Percentiles rank a stretch among this genome's conserved stretches.
Conservation (phyloP, 768 basidiomycete genomes). For the Russula olivacea region DNA sequence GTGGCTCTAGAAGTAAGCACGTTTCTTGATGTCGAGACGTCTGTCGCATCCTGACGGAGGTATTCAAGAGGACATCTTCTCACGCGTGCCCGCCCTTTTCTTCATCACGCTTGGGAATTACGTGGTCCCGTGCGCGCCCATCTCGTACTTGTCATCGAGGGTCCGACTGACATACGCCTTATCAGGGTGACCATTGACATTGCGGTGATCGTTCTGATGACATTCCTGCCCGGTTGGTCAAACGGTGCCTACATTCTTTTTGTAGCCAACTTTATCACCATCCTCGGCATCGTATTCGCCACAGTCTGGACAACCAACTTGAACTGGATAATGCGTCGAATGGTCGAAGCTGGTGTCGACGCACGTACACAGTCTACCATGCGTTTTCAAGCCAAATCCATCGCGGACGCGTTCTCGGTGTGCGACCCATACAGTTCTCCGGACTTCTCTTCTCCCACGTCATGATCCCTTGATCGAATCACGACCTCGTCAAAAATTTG, state of each 20-base stretch:
- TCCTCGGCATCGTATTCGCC: conserved; percentile 25
- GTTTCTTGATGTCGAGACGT: neutral
- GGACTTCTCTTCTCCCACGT: neutral
- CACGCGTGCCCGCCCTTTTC: conserved; percentile 23
- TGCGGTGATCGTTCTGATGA: conserved; percentile 16
- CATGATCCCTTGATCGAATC: neutral
- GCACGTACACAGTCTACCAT: conserved; percentile 16
- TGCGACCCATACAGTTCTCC: conserved; percentile 12
- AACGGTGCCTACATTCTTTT: conserved; percentile 20
- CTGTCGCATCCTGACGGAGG: neutral
- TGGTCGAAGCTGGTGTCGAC: conserved; percentile 20
- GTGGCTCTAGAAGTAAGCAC: conserved; percentile 12
- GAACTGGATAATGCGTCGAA: conserved; percentile 24
- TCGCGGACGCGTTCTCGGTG: neutral
- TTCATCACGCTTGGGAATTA: conserved; percentile 24
- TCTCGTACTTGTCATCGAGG: neutral
- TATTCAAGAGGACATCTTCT: conserved; percentile 15
- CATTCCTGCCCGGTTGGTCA: conserved; percentile 10
- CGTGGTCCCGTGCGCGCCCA: conserved; percentile 18
- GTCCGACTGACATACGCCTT: conserved; percentile 3
- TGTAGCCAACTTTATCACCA: conserved; percentile 22
- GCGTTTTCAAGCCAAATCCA: conserved; percentile 19
- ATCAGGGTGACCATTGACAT: conserved; percentile 21
- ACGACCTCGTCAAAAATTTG: neutral
- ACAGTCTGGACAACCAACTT: conserved; percentile 25